Conservation (phyloP, 2,329 filamentous ascomycete species). For the Colletotrichum filicis region DNA sequence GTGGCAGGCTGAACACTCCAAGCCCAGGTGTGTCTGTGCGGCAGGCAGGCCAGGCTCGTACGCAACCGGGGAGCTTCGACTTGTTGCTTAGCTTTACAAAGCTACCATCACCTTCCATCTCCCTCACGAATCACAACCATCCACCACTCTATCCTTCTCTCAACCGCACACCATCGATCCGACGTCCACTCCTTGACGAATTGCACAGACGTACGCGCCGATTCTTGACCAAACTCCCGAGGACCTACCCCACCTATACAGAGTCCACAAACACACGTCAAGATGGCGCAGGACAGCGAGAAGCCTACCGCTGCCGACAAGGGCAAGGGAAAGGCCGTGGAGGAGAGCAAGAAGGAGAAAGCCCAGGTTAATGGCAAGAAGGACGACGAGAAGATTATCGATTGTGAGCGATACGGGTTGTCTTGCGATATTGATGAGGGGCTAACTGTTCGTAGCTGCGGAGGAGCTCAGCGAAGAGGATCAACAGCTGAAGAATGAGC, state of each 20-base stretch:
- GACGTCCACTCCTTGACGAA: constrained; percentile 20
- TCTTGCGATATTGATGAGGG: constrained; percentile 35
- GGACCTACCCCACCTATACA: constrained; percentile 39
- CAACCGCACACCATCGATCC: constrained; percentile 18
- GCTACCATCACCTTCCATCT: constrained; percentile 50
- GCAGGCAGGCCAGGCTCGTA: constrained; percentile 56
- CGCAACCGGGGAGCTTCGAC: constrained; percentile 49
- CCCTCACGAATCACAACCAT: constrained; percentile 38
- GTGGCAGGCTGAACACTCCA: constrained; percentile 6
- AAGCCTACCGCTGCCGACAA: constrained; percentile 87
- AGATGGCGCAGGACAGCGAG: constrained; percentile 95
- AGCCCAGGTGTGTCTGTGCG: constrained; percentile 20
- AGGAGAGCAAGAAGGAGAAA: constrained; percentile 78
- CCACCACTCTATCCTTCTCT: constrained; percentile 11
- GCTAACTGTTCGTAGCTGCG: constrained; percentile 55
- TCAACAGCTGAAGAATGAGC: constrained; percentile 96
- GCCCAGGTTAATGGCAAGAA: constrained; percentile 78
- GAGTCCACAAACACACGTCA: constrained; percentile 45
- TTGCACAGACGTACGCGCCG: not conserved
- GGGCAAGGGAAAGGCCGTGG: constrained; percentile 92
- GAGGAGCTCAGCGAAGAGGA: constrained; percentile 98
- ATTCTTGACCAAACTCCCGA: constrained; percentile 21
- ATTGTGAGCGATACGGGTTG: constrained; percentile 44
- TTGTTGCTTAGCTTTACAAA: constrained; percentile 49
- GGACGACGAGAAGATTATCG: constrained; percentile 71